Evolutionary conservation across 1,284 basidiomycete genomes (phyloP).

Genomic region (Mycosarcoma maydis): DNA sequence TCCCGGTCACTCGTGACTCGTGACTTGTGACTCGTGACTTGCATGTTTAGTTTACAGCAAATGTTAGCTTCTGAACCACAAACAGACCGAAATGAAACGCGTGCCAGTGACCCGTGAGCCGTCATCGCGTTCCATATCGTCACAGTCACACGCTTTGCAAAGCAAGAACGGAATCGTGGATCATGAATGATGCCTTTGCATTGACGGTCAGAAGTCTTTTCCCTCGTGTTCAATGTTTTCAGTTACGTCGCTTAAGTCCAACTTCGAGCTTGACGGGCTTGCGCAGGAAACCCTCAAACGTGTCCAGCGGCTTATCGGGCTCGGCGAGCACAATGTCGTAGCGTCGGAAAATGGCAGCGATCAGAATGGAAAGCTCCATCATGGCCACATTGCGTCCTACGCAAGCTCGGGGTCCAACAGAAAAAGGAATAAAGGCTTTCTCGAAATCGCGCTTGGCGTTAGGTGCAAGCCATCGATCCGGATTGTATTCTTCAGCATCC

Average conservation of each 20-base stretch:
- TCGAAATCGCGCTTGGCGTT: slow-evolving; percentile 50
- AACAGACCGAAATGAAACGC: too few relatives aligned
- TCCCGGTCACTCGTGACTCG: too few relatives aligned
- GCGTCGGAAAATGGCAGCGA: slow-evolving; percentile 51
- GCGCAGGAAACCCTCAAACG: slow-evolving; percentile 58
- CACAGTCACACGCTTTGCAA: too few relatives aligned
- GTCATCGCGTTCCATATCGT: too few relatives aligned
- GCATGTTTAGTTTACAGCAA: too few relatives aligned
- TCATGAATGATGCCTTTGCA: too few relatives aligned
- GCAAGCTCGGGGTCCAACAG: slow-evolving; percentile 58
- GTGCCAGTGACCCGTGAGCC: too few relatives aligned
- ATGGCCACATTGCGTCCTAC: slow-evolving; percentile 60
- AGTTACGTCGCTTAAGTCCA: slow-evolving; percentile 47
- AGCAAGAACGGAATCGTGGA: too few relatives aligned
- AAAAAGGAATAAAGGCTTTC: slow-evolving; percentile 60
- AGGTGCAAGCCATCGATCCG: slow-evolving; percentile 80
- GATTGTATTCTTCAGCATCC: slow-evolving; percentile 77
- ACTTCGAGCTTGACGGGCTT: slow-evolving; percentile 50
- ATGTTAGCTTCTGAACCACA: too few relatives aligned
- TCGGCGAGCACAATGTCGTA: slow-evolving; percentile 58
- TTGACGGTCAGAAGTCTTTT: too few relatives aligned
- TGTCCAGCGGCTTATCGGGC: slow-evolving; percentile 47
- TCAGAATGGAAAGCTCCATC: slow-evolving; percentile 53
- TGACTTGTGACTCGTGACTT: too few relatives aligned
- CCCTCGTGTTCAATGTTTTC: too few relatives aligned